Conservation (phyloP, 1,139 yeast genomes). For the Taphrina pruni region DNA sequence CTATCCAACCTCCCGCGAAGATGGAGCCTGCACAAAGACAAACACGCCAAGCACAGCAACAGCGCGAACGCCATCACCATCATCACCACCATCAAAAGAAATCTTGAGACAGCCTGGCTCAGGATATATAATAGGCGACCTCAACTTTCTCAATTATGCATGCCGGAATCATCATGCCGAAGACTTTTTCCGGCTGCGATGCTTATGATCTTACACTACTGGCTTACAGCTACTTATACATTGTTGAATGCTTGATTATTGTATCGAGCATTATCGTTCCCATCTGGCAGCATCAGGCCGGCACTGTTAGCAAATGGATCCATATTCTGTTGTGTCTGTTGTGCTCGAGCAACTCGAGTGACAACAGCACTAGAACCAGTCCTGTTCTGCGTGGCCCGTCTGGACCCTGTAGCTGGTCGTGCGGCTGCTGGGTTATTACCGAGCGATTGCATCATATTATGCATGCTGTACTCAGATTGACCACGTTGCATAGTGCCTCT, state of each 20-base stretch:
- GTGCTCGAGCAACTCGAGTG: conserved; percentile 16
- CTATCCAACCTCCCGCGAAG: not conserved
- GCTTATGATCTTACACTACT: not conserved
- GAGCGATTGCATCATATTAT: conserved; percentile 8
- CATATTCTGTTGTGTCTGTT: conserved; percentile 6
- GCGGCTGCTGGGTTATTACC: conserved; percentile 1
- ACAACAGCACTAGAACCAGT: conserved; percentile 1
- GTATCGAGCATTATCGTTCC: not conserved
- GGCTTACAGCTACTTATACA: not conserved
- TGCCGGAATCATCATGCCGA: too few relatives aligned
- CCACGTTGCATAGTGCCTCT: conserved; percentile 16
- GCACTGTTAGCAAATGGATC: conserved; percentile 17
- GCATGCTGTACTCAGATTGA: conserved; percentile 18
- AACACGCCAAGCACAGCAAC: not conserved
- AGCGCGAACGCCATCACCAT: not conserved
- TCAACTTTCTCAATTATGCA: too few relatives aligned
- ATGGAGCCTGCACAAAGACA: not conserved
- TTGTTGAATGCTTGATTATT: conserved; percentile 16
- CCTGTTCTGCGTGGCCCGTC: conserved; percentile 9
- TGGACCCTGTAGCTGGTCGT: not conserved
- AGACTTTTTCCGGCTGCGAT: too few relatives aligned
- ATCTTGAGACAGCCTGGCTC: not conserved
- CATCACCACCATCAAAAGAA: not conserved
- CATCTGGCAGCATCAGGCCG: conserved; percentile 5
- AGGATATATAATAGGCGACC: too few relatives aligned